Evolutionary conservation across 352 stramenopile genomes (phyloP), one percentile per base, ranked within the genome.

Genomic region (Globisporangium echinulatum): DNA sequence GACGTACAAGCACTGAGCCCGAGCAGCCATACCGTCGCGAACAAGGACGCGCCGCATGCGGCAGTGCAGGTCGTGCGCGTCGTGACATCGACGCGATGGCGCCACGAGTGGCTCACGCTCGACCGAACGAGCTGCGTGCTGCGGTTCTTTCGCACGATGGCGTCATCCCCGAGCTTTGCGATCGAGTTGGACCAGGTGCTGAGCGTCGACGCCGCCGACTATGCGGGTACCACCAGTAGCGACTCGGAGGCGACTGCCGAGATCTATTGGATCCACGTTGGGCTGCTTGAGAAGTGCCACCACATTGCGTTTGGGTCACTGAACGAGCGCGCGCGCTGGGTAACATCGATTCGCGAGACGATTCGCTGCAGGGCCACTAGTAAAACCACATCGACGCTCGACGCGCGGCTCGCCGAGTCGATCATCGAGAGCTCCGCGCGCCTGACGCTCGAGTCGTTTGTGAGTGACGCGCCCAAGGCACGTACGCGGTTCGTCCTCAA

Each of bases 91-190:
- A 70, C 56, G 3, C 66, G 70, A 15, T 87, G 77, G 77, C 67
- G 77, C 13, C 72, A 84, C 56, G 77, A 87, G 51, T 87, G 74
- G 74, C 54, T 84, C 11, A 71, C 67, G n/a, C 49, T 87, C 2
- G 72, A 87, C 55, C 66, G 68, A 36, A 51, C 59, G 7, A 62
- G 68, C 1, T 65, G 68, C 11, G 47, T 70, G 7, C 59, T 87
- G 2, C 68, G 72, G 0, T 84, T 87, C 52, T 82, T 79, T 48
- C 68, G 74, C 0, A 77, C 76, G 60, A 65, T 75, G 49, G 58
- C 71, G 11, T 82, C 72, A 11, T 61, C 59, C 1, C 59, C 62
- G 3, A 72, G 70, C 36, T 68, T 78, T 14, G 49, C 63, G 1
- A 67, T 87, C 8, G 47, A 62, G 1, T 9, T 87, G 0, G 71